Conservation (phyloP, 768 basidiomycete genomes). For the Kwoniella botswanensis region DNA sequence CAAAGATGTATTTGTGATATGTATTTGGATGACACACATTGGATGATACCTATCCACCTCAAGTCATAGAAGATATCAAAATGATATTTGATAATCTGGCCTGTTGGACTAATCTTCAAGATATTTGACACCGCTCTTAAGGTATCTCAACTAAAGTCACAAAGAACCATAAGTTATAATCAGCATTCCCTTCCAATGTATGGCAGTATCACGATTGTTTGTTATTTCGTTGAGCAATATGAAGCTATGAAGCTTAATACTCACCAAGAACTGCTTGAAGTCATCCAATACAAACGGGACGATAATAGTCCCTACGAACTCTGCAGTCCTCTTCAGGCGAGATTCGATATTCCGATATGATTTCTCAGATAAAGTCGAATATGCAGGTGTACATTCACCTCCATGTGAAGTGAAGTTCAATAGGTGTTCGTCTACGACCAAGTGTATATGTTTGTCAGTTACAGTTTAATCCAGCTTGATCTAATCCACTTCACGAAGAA, state of each 20-base stretch:
- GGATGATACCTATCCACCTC: neutral
- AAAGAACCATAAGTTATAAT: neutral
- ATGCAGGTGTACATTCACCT: conserved; percentile 38
- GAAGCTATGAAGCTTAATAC: conserved; percentile 14
- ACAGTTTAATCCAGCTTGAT: too few relatives aligned
- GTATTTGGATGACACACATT: neutral
- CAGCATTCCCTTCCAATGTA: conserved; percentile 1
- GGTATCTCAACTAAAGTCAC: conserved; percentile 34
- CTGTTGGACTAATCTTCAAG: conserved; percentile 35
- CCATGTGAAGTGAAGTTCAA: conserved; percentile 24
- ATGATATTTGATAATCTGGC: too few relatives aligned
- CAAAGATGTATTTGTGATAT: neutral
- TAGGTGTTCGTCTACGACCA: conserved; percentile 42
- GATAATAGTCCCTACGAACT: conserved; percentile 43
- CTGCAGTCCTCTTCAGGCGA: conserved; percentile 31
- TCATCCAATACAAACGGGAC: conserved; percentile 50
- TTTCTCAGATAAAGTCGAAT: conserved; percentile 33
- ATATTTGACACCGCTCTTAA: conserved; percentile 45
- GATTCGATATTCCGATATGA: conserved; percentile 31
- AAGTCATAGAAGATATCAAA: too few relatives aligned
- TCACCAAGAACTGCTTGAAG: conserved; percentile 52
- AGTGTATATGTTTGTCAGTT: too few relatives aligned
- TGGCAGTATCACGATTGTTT: too few relatives aligned
- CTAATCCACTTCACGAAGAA: neutral
- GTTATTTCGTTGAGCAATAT: too few relatives aligned